phyloP scores from a whole-genome alignment of 495 filamentous ascomycete genomes.

The Astrocystis sublimbata region DNA sequence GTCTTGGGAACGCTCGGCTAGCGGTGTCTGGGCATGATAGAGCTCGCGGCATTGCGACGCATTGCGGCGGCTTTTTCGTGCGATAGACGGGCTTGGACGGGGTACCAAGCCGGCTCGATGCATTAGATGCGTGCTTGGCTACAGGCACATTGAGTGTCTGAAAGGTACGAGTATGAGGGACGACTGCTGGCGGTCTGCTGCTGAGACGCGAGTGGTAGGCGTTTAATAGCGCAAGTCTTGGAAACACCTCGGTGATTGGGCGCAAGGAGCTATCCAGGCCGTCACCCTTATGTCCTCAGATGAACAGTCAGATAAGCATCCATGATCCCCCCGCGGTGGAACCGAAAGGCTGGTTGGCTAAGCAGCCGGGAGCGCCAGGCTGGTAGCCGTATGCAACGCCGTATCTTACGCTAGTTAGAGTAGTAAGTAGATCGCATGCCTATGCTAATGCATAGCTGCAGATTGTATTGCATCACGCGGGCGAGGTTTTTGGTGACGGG shows the following conservation, averaged over 20 bases:
- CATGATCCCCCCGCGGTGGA: slow-evolving; percentile 4
- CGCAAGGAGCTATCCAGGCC: neutral
- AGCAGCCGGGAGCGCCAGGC: neutral
- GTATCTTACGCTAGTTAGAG: neutral
- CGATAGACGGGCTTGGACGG: slow-evolving; percentile 14
- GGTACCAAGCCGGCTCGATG: slow-evolving; percentile 21
- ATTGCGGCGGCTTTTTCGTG: slow-evolving; percentile 6
- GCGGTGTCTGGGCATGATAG: neutral
- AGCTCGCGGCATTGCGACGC: slow-evolving; percentile 3
- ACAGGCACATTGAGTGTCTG: slow-evolving; percentile 19
- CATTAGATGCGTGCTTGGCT: slow-evolving; percentile 18
- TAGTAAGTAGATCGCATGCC: slow-evolving; percentile 6
- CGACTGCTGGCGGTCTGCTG: neutral
- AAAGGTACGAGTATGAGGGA: neutral
- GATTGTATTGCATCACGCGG: slow-evolving; percentile 18
- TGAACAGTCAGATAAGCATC: slow-evolving; percentile 12
- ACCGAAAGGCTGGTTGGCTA: neutral
- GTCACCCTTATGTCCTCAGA: neutral
- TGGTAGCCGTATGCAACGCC: neutral
- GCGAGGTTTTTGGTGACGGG: slow-evolving; percentile 5
- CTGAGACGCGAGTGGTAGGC: neutral
- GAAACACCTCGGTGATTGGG: neutral
- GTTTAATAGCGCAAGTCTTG: slow-evolving; percentile 17
- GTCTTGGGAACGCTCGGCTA: slow-evolving; percentile 5
- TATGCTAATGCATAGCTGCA: slow-evolving; percentile 14